Conservation (phyloP, 225 moss, liverwort and hornwort species). For the Neckera pumila region DNA sequence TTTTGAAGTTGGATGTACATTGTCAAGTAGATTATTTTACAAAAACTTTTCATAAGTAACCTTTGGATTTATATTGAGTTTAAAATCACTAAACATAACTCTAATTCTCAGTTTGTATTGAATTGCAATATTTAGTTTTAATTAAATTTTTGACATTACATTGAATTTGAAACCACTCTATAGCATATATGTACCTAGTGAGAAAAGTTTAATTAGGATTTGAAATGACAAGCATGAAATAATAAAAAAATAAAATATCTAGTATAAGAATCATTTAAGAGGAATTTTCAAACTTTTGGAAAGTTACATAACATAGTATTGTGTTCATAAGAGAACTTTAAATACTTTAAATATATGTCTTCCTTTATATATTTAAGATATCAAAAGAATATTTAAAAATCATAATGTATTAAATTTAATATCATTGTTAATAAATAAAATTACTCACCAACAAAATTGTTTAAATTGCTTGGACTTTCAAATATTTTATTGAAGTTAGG, state of each 20-base stretch:
- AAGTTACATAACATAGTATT: background rate
- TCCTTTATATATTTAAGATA: too few species aligned
- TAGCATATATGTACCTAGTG: background rate
- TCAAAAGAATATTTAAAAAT: background rate
- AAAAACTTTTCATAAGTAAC: accelerated
- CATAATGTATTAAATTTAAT: background rate
- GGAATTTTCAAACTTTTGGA: background rate
- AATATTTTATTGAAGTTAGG: background rate
- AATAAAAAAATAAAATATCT: background rate
- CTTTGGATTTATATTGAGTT: background rate
- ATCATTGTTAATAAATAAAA: background rate
- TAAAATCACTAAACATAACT: background rate
- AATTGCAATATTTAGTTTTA: background rate
- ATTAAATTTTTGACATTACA: background rate
- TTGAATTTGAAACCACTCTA: background rate
- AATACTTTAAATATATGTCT: background rate
- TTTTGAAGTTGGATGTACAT: background rate
- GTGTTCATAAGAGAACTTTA: background rate
- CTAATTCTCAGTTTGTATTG: too few species aligned
- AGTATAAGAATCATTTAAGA: background rate
- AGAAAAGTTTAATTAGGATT: background rate
- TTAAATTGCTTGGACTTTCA: background rate
- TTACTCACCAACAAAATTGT: background rate
- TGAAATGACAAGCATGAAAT: background rate
- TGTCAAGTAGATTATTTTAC: background rate